Evolutionary conservation across 768 basidiomycete genomes (phyloP), one percentile per base, ranked within the genome.

Genomic region (Agrocybe pediades): DNA sequence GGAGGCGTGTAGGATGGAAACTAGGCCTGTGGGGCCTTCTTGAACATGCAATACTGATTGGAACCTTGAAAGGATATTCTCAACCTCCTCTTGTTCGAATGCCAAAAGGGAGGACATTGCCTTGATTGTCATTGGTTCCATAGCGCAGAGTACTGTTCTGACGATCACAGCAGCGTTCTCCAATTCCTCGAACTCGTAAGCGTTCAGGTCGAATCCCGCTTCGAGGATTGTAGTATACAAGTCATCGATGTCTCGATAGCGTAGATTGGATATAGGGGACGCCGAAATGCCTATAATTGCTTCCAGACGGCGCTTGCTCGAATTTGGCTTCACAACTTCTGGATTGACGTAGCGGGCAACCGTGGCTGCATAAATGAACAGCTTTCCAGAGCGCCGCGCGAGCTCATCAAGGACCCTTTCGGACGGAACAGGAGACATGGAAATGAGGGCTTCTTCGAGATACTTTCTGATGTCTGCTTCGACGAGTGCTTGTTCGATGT

Each of bases 1-100:
- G 2, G 73, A 74, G 16, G 68, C 61, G 49, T 74, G 73, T 16
- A 74, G 29, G 17, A 50, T 17, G 1, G 36, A 62, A 1, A 67
- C 61, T 5, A 58, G 63, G 36, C 72, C 61, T 9, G 60, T 61
- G 20, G 33, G 24, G 11, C 21, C 21, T 23, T 40, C 33, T 9
- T 24, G 19, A 11, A 19, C 40, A 17, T 25, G 33, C 6, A 50
- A 39, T 19, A 50, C 49, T 19, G 49, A 33, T n/a, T 41, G 39
- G 17, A 50, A 39, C 9, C 24, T 26, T 17, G 23, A 13, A 6
- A 36, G 11, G 20, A 50, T 39, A 41, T 48, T 23, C n/a, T 20
- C 7, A 26, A 50, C 49, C 40, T 17, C 24, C n/a, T 23, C 33
- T 41, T 50, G 17, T 2, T 36, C 13, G 17, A 48, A 21, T 3